Base-by-base conservation (phyloP, 2,329 filamentous ascomycete species). In the Lasiodiplodia sp. region DNA sequence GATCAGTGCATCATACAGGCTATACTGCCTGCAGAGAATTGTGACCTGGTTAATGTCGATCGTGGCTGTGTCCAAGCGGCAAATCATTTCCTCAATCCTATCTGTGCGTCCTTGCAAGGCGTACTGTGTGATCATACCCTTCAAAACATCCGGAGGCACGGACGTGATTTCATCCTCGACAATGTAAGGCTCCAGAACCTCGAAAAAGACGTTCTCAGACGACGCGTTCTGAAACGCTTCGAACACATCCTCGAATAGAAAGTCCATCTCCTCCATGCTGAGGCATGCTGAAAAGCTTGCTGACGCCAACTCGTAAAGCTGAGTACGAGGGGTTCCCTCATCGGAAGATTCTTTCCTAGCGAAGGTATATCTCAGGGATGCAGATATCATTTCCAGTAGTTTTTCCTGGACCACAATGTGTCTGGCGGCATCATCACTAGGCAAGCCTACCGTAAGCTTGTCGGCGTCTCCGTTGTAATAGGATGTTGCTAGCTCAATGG, bases 11-110 rank as follows among this genome's bases (percentile, higher is more conserved):
- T 99, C 96, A 76, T 97, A 99, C 4, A 99, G 86, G 72, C 91
- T 89, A 78, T 98, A 90, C 76, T 95, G 91, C 78, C 96, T 97
- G 85, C 96, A 99, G 28, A 99, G 84, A 14, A 87, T 87, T 0
- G 95, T 97, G 69, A 97, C 89, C 79, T 98, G 93, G 77, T 99
- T 95, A 72, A 99, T 89, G 77, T 99, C 96, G 76, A 99, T 89
- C 0, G 94, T 97, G 16, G 88, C 85, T 1, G 95, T 97, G 74
- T 97, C 91, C 81, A 99, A 91, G 71, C 95, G 91, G 78, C 95
- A 98, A 38, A 99, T 92, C 78, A 98, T 91, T 79, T 98, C 95
- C 80, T 99, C 96, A 8, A 99, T 84, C 12, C 91, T 89, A 70
- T 87, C 87, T 73, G 94, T 91, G 74, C 91, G 88, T 57, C 92